These are phyloP conservation scores for Wickerhamiella qilinensis DNA, from an alignment of 805 yeast species.

Conservation along the genomic window DNA sequence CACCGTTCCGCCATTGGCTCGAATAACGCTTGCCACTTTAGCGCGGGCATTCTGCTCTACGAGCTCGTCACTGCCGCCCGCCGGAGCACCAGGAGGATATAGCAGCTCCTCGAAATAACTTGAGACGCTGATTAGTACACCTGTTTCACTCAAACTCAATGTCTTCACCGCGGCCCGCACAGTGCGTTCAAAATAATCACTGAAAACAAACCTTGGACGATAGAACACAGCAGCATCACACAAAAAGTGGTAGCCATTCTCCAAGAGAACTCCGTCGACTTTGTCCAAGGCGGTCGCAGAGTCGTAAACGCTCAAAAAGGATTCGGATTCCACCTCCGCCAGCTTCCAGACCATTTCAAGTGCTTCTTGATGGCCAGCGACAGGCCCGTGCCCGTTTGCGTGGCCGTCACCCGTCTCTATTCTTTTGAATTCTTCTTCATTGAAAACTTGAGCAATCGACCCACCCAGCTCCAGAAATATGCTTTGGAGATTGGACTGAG, in stretches of 20 bases:
- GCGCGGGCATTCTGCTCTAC: conserved; percentile 26
- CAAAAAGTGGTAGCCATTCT: conserved; percentile 12
- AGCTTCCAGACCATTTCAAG: conserved; percentile 13
- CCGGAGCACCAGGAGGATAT: conserved; percentile 30
- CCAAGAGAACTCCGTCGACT: background rate
- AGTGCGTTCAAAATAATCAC: conserved; percentile 2
- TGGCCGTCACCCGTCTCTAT: conserved; percentile 20
- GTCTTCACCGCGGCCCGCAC: conserved; percentile 15
- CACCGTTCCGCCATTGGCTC: conserved; percentile 42
- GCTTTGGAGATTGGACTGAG: conserved; percentile 1
- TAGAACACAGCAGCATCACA: conserved; percentile 10
- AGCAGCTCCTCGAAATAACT: conserved; percentile 68
- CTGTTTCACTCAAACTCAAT: conserved; percentile 45
- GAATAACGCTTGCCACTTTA: conserved; percentile 13
- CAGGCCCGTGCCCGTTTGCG: conserved; percentile 8
- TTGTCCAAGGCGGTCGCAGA: conserved; percentile 17
- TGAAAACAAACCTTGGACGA: conserved; percentile 8
- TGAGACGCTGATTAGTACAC: conserved; percentile 51
- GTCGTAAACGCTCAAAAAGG: conserved; percentile 32
- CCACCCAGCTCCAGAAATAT: conserved; percentile 9
- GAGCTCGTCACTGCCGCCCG: conserved; percentile 36
- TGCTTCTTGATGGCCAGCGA: conserved; percentile 7
- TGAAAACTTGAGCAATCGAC: conserved; percentile 9
- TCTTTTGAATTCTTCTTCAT: conserved; percentile 19
- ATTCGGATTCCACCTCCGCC: background rate